Evolutionary conservation across 768 basidiomycete species (phyloP), one percentile per base, ranked within the genome.

Genomic region (Lactarius evosmus): DNA sequence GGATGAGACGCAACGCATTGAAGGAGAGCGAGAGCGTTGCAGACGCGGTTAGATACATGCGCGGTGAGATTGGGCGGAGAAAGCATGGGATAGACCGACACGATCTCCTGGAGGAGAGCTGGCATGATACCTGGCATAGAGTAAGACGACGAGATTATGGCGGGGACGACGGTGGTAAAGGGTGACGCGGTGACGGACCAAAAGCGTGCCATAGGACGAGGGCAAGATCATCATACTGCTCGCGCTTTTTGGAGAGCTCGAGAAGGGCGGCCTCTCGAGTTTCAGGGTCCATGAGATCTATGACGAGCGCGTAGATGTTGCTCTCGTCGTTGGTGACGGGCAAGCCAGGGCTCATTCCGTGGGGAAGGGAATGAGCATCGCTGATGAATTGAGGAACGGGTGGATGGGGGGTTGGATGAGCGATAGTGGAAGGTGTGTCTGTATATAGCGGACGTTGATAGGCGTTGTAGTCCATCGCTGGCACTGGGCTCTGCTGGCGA

Each of bases 1-100:
- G 93, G 84, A 74, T 99, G 97, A 66, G 94, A 96, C 29, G 97
- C 97, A 53, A 99, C 97, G 74, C 97, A 99, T 78, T 99, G 97
- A 56, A 99, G 80, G 50, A 99, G 84, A 8, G 97, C 97, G 52
- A 99, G 85, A 29, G 97, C 96, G 76, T 99, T 99, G 81, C 97
- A 99, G 55, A 99, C 97, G 56, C 97, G 88, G 76, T 99, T 99
- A 12, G 95, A 97, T 54, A 95, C 94, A 76, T 96, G 95, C 1
- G 97, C 97, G 16, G 95, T 97, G 63, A 99, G 85, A 69, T 94
- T 91, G 4, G 97, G 95, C 0, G 97, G 97, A 9, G 92, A 92
- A 60, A 99, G 85, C 60, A 95, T 82, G 6, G 96, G 95, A 75
- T 99, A 99, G 55, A 99, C 97, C 27, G 95, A 94, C 56, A 98